Percentiles rank a stretch among this genome's conserved stretches.
These are phyloP conservation scores for Rhizopogon hawkerae DNA, from an alignment of 1,284 basidiomycete genomes.

Conservation along the genomic window DNA sequence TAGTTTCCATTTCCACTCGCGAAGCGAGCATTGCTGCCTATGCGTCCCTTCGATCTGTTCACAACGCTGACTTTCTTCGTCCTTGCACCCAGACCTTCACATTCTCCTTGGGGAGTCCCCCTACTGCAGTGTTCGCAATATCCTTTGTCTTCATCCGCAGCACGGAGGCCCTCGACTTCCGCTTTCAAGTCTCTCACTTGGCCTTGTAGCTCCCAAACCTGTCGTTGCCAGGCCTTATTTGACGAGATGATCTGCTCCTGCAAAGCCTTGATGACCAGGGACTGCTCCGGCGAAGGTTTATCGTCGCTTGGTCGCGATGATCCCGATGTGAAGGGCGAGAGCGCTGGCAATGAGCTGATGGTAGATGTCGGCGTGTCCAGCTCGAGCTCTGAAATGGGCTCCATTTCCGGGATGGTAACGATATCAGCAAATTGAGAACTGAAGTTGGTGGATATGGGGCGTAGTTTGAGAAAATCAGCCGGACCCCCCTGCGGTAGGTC, in stretches of 20 bases:
- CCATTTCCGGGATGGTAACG: slow-evolving; percentile 33
- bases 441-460: slow-evolving; percentile 71
- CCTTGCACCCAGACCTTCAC: slow-evolving; percentile 9
- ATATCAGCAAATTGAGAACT: slow-evolving; percentile 62
- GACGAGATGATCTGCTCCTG: slow-evolving; percentile 55
- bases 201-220: slow-evolving; percentile 67
- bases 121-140: slow-evolving; percentile 59
- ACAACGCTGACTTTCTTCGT: slow-evolving; percentile 40
- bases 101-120: slow-evolving; percentile 26
- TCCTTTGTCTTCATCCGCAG: slow-evolving; percentile 26
- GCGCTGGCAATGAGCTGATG: slow-evolving; percentile 33
- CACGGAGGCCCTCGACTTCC: slow-evolving; percentile 52
- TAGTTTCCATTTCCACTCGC: slow-evolving; percentile 42
- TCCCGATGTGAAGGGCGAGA: slow-evolving; percentile 49
- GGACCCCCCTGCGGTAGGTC: slow-evolving; percentile 52
- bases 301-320: slow-evolving; percentile 29
- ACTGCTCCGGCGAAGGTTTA: slow-evolving; percentile 32
- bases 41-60: slow-evolving; percentile 60
- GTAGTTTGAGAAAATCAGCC: slow-evolving; percentile 59
- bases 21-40: slow-evolving; percentile 54
- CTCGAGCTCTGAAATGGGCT: slow-evolving; percentile 25
- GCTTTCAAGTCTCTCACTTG: slow-evolving; percentile 63
- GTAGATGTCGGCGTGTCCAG: slow-evolving; percentile 40
- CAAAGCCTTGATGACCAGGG: slow-evolving; percentile 41
- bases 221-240: slow-evolving; percentile 58